Percentiles rank a stretch among this genome's conserved stretches.
Evolutionary conservation across 225 moss, liverwort and hornwort genomes (phyloP).

Genomic region (Antitrichia curtipendula): DNA sequence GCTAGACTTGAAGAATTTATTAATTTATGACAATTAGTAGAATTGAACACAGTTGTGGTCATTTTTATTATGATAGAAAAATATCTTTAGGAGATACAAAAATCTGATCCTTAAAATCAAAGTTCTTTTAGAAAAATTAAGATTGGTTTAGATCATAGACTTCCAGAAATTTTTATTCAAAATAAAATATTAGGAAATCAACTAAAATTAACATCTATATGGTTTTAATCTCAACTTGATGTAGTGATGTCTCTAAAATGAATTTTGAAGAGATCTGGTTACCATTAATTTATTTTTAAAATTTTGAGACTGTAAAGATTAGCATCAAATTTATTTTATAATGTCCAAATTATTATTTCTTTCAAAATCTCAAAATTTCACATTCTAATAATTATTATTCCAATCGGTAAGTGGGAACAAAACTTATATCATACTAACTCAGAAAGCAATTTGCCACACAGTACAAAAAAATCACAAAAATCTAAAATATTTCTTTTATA

Average conservation of each 20-base stretch:
- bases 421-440: rapidly evolving
- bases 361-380: neutral
- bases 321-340: neutral
- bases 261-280: neutral
- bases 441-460: rapidly evolving
- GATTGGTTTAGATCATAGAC: neutral
- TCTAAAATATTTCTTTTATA: no score
- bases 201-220: no score
- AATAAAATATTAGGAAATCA: neutral
- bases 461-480: neutral
- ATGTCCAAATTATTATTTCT: neutral
- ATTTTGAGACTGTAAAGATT: neutral
- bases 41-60: neutral
- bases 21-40: neutral
- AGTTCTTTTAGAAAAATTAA: neutral
- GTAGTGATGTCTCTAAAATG: neutral
- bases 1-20: neutral
- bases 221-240: neutral
- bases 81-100: neutral
- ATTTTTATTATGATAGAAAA: neutral
- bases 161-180: neutral
- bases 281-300: neutral
- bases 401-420: rapidly evolving
- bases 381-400: neutral
- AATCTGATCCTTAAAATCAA: neutral